Evolutionary conservation across 495 filamentous ascomycete genomes (phyloP), one percentile per base, ranked within the genome.

Genomic region (Pseudevernia furfuracea): DNA sequence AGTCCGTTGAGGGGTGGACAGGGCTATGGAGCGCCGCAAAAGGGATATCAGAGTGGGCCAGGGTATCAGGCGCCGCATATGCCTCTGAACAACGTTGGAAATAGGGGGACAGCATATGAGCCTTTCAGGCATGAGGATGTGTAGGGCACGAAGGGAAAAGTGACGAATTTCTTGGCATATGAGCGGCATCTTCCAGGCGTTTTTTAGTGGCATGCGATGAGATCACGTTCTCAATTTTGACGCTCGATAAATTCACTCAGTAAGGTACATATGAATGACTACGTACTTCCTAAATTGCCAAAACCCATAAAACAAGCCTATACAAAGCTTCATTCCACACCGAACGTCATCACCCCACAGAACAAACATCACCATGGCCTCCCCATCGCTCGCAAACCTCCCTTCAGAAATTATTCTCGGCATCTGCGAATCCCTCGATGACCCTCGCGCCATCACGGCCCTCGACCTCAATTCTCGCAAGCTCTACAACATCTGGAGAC

Each of bases 61-160:
- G 66, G 62, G 17, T 67, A 64, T 41, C 59, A 66, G 48, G 63
- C 68, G 17, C 70, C 69, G 46, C 71, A 75, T 32, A 63, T 65
- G 55, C 66, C 62, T 30, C 59, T 61, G 66, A 58, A 68, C 30
- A 67, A 60, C 28, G 28, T 67, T 59, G 58, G 60, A 38, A 62
- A 65, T 32, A 66, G 56, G 37, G 63, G 60, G n/a, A 71, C 67
- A 53, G 76, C 73, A 19, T 79, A 75, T 70, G 77, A 78, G 70
- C 77, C 77, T 19, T 78, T 72, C 59, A 75, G 76, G 68, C 73
- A 75, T 60, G 57, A 58, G 30, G 61, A 62, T 43, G 63, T 59
- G 9, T 67, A 57, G 41, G n/a, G 32, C 1, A 9, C 28, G 36
- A 46, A 14, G 28, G 36, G 23, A 23, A 34, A 7, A 5, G 6